Base-by-base conservation (phyloP, 1,139 yeast species). In the Saccharomycopsis hybrid region DNA sequence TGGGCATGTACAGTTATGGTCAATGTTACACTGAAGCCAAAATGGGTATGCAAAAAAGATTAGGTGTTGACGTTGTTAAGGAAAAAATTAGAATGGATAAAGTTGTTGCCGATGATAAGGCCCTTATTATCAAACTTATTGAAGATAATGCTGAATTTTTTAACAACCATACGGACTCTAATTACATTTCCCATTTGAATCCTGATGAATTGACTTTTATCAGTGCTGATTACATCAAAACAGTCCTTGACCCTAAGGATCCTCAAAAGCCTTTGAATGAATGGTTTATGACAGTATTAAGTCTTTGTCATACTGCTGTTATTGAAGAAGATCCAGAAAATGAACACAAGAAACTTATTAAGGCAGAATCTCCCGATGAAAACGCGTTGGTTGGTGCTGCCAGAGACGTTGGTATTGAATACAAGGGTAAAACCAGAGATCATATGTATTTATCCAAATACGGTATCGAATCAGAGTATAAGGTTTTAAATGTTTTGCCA, bases 331-430 rank as follows among this genome's bases (percentile, higher is more conserved):
- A 71, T 53, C 69, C 71, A 4, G 67, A 69, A 47, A 60, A 67
- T 43, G 69, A 73, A 1, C 66, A 65, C 1, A 66, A 65, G 49
- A 54, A 67, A 39, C 56, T 69, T 7, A 71, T 76, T 53, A 77
- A 77, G 56, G 84, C 83, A 0, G 83, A 78, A 58, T 77, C 82
- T 8, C 85, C 85, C 0, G 85, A 79, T 67, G 85, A 79, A 62
- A 77, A 80, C 24, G 83, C 85, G 1, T 68, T 79, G 50, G 84
- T 79, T 27, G 77, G 80, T 4, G 77, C 79, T 39, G 84, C 84
- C 1, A 65, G 81, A 58, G 72, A 78, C 51, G 57, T 78, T 32
- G 85, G 85, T 1, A 71, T 72, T 56, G 74, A 66, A 24, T 78
- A 77, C 58, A 60, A 66, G 42, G 80, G 76, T 28, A 68, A 65